These are phyloP conservation scores for Cenchrus purpureus DNA, from an alignment of 176 grass and related monocot species.

Conservation along the genomic window DNA sequence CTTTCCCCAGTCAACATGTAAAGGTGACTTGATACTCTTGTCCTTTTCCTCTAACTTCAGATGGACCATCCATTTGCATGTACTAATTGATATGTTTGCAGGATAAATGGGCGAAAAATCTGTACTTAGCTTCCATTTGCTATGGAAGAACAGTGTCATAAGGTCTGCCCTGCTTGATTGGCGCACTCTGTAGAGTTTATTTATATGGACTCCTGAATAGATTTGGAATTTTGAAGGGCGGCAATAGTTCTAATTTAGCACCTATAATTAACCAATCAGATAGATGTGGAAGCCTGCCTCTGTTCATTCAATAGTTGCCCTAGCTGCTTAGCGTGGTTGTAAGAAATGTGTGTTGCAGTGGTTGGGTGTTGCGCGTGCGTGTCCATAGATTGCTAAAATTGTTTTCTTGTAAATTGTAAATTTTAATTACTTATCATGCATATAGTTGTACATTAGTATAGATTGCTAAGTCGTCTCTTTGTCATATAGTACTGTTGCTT, in stretches of 20 bases:
- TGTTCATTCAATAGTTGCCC: slow-evolving; percentile 32
- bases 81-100: slow-evolving; percentile 53
- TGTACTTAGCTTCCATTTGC: slow-evolving; percentile 85
- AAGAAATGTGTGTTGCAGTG: slow-evolving; percentile 35
- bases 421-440: slow-evolving; percentile 34
- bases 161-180: slow-evolving; percentile 36
- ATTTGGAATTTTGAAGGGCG: slow-evolving; percentile 53
- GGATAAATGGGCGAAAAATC: slow-evolving; percentile 97
- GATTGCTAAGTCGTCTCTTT: neutral
- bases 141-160: slow-evolving; percentile 94
- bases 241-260: slow-evolving; percentile 37
- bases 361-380: slow-evolving; percentile 21
- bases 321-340: neutral
- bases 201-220: slow-evolving; percentile 24
- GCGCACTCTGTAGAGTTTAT: slow-evolving; percentile 41
- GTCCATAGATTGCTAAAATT: slow-evolving; percentile 33
- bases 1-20: slow-evolving; percentile 93
- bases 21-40: slow-evolving; percentile 60
- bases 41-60: neutral
- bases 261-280: slow-evolving; percentile 47
- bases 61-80: neutral
- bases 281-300: slow-evolving; percentile 35
- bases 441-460: slow-evolving; percentile 43
- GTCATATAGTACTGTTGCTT: neutral
- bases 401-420: slow-evolving; percentile 24